Evolutionary conservation across 129 eudicot species (phyloP).

Genomic region (Heracleum sosnowskyi): DNA sequence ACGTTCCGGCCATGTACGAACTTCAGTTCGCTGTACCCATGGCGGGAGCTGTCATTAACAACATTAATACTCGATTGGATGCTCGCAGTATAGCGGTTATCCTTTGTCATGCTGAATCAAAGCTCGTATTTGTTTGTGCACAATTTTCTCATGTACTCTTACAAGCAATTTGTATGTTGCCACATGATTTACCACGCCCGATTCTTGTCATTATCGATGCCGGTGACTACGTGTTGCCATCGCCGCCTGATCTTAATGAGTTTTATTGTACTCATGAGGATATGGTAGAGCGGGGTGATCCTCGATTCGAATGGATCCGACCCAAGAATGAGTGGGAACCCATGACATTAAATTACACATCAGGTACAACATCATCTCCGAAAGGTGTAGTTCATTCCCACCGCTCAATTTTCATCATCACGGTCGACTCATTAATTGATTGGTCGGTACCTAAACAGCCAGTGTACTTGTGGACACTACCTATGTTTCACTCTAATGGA

Average conservation of each 20-base stretch:
- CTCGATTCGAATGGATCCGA: neutral
- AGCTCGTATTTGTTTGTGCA: neutral
- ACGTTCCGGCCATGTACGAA: slow-evolving; percentile 7
- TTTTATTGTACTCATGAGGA: neutral
- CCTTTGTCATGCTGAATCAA: slow-evolving; percentile 1
- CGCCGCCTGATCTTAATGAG: neutral
- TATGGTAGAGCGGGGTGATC: slow-evolving; percentile 1
- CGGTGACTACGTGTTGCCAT: neutral
- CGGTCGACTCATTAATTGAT: neutral
- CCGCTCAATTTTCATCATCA: slow-evolving; percentile 5
- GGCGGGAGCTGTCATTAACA: slow-evolving; percentile 5
- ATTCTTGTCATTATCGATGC: neutral
- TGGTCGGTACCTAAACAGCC: slow-evolving; percentile 7
- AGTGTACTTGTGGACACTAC: slow-evolving; percentile 2
- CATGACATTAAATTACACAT: slow-evolving; percentile 5
- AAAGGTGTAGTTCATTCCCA: slow-evolving; percentile 7
- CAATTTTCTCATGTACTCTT: neutral
- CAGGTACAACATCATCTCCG: slow-evolving; percentile 2
- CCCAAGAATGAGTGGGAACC: slow-evolving; percentile 6
- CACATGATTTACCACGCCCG: neutral
- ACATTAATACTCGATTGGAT: neutral
- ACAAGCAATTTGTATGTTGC: neutral
- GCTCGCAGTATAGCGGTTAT: neutral
- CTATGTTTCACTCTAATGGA: slow-evolving; percentile 4
- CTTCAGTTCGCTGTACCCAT: slow-evolving; percentile 7